A percentile compares a stretch with the other conserved stretches of the same genome.
phyloP scores from a whole-genome alignment of 768 basidiomycete species.

The Serendipita indica region DNA sequence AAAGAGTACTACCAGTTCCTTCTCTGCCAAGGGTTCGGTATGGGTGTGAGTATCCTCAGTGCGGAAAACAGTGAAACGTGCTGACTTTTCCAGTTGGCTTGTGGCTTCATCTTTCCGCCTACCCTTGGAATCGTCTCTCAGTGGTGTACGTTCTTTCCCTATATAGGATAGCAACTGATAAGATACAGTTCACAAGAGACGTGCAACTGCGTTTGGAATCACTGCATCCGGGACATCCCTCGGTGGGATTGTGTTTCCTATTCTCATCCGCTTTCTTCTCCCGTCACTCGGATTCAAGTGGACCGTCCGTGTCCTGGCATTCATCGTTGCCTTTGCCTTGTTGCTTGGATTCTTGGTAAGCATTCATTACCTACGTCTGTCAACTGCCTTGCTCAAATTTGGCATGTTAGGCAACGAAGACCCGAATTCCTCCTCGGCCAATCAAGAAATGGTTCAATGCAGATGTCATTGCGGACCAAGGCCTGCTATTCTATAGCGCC shows the following conservation, averaged over 20 bases:
- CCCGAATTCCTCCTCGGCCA: background rate
- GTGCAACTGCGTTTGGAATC: conserved; percentile 14
- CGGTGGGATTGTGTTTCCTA: conserved; percentile 21
- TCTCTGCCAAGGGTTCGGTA: conserved; percentile 53
- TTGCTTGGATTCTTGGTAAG: conserved; percentile 18
- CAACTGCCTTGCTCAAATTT: background rate
- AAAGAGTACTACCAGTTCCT: conserved; percentile 64
- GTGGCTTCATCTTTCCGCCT: conserved; percentile 18
- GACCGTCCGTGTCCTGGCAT: conserved; percentile 14
- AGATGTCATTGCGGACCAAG: conserved; percentile 14
- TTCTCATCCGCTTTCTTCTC: conserved; percentile 16
- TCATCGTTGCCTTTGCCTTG: conserved; percentile 15
- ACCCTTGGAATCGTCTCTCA: conserved; percentile 17
- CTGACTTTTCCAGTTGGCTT: conserved; percentile 15
- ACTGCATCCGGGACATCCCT: conserved; percentile 18
- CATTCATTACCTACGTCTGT: background rate
- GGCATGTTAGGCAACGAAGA: background rate
- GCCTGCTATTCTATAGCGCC: conserved; percentile 15
- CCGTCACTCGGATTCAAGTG: conserved; percentile 11
- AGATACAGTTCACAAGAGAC: conserved; percentile 8
- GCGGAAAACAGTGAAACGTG: background rate
- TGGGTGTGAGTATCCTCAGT: conserved; percentile 34
- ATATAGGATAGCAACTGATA: background rate
- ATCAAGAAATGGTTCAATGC: conserved; percentile 9
- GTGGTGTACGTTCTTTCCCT: conserved; percentile 15